Evolutionary conservation across 495 filamentous ascomycete genomes (phyloP).

Genomic region (Aspergillus sclerotioniger): DNA sequence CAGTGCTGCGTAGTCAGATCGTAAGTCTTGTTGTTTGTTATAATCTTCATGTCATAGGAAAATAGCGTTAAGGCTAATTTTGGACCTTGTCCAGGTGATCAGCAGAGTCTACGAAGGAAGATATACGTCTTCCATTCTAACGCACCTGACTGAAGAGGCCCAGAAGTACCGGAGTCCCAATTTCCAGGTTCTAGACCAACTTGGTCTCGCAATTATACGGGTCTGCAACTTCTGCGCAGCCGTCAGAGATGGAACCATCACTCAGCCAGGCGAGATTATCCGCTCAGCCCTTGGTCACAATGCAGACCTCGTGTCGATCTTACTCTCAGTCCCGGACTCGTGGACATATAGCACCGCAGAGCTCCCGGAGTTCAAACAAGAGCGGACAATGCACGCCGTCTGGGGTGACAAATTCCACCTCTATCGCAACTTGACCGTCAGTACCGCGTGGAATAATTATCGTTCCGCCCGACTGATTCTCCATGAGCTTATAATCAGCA

Average conservation of each 20-base stretch:
- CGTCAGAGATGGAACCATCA: slow-evolving; percentile 11
- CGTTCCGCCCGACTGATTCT: background rate
- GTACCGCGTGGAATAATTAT: slow-evolving; percentile 54
- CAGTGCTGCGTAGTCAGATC: background rate
- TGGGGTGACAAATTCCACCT: slow-evolving; percentile 53
- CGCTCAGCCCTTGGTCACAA: slow-evolving; percentile 14
- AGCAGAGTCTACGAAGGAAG: slow-evolving; percentile 13
- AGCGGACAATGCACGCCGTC: slow-evolving; percentile 1
- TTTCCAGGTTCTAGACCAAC: slow-evolving; percentile 11
- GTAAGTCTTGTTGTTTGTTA: background rate
- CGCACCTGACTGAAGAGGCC: slow-evolving; percentile 10
- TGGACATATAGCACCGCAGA: background rate
- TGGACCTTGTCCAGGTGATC: background rate
- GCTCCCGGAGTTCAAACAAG: background rate
- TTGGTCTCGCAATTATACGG: slow-evolving; percentile 5
- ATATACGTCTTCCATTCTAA: slow-evolving; percentile 9
- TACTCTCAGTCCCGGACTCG: slow-evolving; percentile 2
- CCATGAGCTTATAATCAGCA: slow-evolving; percentile 11
- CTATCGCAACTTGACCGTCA: slow-evolving; percentile 52
- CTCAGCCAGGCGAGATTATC: slow-evolving; percentile 14
- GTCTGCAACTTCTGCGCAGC: slow-evolving; percentile 14
- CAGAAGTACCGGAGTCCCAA: slow-evolving; percentile 10
- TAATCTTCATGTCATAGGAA: background rate
- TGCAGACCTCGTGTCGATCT: slow-evolving; percentile 15
- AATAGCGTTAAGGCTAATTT: too few species aligned